Evolutionary conservation across 2,329 filamentous ascomycete species (phyloP).

Genomic region (Aspergillus sp.): DNA sequence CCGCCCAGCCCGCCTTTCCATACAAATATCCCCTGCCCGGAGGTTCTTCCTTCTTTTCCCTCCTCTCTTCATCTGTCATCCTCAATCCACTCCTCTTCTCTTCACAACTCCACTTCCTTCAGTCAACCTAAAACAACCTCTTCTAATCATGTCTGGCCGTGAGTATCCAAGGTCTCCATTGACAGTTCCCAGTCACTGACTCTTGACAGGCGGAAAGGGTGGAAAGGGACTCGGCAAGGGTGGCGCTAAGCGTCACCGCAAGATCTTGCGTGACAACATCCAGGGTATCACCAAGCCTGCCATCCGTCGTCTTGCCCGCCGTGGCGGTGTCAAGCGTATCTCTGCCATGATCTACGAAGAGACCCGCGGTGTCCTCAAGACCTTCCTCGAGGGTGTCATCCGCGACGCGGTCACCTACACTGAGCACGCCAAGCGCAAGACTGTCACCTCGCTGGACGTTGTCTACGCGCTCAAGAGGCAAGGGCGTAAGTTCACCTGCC

Average conservation of each 20-base stretch:
- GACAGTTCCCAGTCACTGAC: constrained; percentile 34
- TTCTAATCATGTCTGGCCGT: constrained; percentile 51
- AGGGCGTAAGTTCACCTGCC: constrained; percentile 38
- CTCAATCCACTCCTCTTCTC: constrained; percentile 16
- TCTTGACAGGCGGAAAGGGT: constrained; percentile 70
- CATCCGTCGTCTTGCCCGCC: constrained; percentile 94
- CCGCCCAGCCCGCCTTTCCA: constrained; percentile 17
- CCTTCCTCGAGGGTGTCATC: constrained; percentile 74
- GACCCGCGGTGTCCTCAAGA: constrained; percentile 73
- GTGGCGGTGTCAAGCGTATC: constrained; percentile 99
- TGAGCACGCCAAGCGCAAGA: constrained; percentile 67
- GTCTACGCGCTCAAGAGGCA: constrained; percentile 56
- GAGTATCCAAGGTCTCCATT: constrained; percentile 27
- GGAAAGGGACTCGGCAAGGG: constrained; percentile 98
- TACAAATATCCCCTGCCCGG: constrained; percentile 34
- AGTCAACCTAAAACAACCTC: constrained; percentile 19
- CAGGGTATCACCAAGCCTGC: constrained; percentile 98
- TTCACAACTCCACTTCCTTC: constrained; percentile 13
- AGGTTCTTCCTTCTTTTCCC: constrained; percentile 12
- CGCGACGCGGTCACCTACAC: constrained; percentile 73
- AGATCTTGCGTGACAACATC: constrained; percentile 99
- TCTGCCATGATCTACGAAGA: constrained; percentile 89
- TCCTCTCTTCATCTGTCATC: constrained; percentile 15
- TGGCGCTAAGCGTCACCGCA: constrained; percentile 96
- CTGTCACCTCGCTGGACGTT: constrained; percentile 49